Conservation (phyloP, 2,329 filamentous ascomycete genomes). For the Diaporthe citrichinensis region DNA sequence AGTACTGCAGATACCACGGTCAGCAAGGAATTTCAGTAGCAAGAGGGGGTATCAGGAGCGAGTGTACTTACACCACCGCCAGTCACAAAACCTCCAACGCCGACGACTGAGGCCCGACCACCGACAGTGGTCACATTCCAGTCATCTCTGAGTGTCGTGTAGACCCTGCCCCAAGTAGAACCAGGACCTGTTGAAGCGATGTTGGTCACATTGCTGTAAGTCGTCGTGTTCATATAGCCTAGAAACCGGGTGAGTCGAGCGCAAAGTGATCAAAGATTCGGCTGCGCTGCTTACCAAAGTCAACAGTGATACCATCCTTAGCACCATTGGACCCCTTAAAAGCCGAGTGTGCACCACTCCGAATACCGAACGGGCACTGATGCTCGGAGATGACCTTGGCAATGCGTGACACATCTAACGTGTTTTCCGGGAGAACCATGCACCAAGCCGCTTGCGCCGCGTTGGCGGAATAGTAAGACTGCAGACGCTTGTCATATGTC, state of each 20-base stretch:
- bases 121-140: slow-evolving; percentile 49
- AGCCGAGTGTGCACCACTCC: slow-evolving; percentile 54
- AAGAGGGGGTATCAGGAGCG: too few species aligned
- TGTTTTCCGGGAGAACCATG: slow-evolving; percentile 51
- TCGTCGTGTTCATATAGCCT: slow-evolving; percentile 46
- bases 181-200: slow-evolving; percentile 52
- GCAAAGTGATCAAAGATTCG: not conserved
- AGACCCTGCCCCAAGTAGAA: slow-evolving; percentile 51
- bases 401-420: slow-evolving; percentile 53
- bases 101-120: slow-evolving; percentile 58
- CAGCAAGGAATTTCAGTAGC: not conserved
- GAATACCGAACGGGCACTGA: slow-evolving; percentile 54
- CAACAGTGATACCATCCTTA: slow-evolving; percentile 52
- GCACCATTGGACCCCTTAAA: slow-evolving; percentile 51
- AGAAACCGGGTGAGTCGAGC: not conserved
- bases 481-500: slow-evolving; percentile 49
- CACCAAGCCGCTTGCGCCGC: slow-evolving; percentile 54
- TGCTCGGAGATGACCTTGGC: slow-evolving; percentile 50
- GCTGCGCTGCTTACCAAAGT: slow-evolving; percentile 47
- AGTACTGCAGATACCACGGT: slow-evolving; percentile 61
- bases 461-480: slow-evolving; percentile 54
- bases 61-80: slow-evolving; percentile 26
- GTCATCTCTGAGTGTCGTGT: slow-evolving; percentile 40
- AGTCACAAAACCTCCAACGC: slow-evolving; percentile 60
- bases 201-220: slow-evolving; percentile 48